Evolutionary conservation across 1,284 basidiomycete species (phyloP), one percentile per base, ranked within the genome.

Genomic region (Inonotus obliquus): DNA sequence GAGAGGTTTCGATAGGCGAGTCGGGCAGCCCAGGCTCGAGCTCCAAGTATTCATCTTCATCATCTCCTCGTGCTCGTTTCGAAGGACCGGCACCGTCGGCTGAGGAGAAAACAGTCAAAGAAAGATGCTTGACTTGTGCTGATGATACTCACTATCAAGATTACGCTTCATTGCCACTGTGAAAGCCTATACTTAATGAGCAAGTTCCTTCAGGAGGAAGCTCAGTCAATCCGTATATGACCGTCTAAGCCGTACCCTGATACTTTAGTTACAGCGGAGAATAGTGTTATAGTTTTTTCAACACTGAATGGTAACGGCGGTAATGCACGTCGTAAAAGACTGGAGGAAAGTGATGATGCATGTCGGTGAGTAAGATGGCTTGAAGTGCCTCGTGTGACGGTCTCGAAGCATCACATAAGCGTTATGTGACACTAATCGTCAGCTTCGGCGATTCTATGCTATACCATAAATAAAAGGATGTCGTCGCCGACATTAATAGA

Each of bases 1-100:
- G 75, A 17, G 62, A 59, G 23, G 39, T 60, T 23, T 60, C 58
- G 9, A 35, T 44, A n/a, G 62, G 62, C 14, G 58, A 60, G 19
- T 39, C 56, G 14, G 55, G 38, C 17, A 29, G 17, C 47, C 49
- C 62, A 3, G 59, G 29, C 17, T 63, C 54, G 9, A 60, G 21
- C 35, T 63, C 53, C n/a, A 51, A 19, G 47, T 60, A 60, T 11
- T 63, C 62, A 17, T 57, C 62, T 2, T 53, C 62, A 44, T 56
- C 54, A 21, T 63, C 62, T 37, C 27, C 54, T 32, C 59, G 53
- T 37, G 23, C 23, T 10, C 62, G 27, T 32, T 63, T 63, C 21
- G 58, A 56, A 21, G 62, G 54, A 11, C 58, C 54, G 4, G 58
- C 44, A 14, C 23, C 54, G 13, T 56, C 57, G 37, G 41, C 62